A percentile compares a stretch with the other conserved stretches of the same genome.
phyloP scores from a whole-genome alignment of 139 green algal genomes.

The Yamagishiella unicocca region DNA sequence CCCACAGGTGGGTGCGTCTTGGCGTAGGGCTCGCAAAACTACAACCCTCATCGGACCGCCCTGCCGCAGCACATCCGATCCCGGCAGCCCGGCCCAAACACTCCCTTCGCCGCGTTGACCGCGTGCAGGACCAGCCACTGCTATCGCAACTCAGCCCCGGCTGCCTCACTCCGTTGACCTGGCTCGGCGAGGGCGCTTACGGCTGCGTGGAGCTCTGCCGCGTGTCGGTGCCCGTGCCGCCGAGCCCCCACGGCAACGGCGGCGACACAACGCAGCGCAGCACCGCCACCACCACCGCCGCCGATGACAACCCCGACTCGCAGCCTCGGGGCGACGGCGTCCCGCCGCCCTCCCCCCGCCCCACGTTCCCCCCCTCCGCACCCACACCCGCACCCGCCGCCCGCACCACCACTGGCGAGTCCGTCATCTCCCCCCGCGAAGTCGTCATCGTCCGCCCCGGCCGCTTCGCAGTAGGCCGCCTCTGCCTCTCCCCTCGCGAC shows the following conservation, averaged over 20 bases:
- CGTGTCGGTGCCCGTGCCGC: background rate
- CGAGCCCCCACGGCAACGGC: too few relatives aligned
- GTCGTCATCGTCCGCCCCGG: background rate
- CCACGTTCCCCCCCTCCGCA: background rate
- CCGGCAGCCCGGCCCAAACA: too few relatives aligned
- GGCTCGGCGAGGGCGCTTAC: constrained; percentile 25
- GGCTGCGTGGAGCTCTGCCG: constrained; percentile 41
- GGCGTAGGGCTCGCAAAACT: background rate
- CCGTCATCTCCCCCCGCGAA: background rate
- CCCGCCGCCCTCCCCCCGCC: too few relatives aligned
- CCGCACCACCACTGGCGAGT: background rate
- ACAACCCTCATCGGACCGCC: too few relatives aligned
- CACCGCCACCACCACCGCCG: background rate
- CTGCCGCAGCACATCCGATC: too few relatives aligned
- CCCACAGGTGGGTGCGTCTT: background rate
- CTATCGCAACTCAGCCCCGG: background rate
- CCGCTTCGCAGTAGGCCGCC: background rate
- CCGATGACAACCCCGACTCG: background rate
- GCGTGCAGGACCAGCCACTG: constrained; percentile 28
- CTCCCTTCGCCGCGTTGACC: too few relatives aligned
- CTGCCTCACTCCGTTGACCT: background rate
- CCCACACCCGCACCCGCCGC: background rate
- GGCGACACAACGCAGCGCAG: background rate
- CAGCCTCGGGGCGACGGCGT: too few relatives aligned
- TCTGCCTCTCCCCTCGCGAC: background rate